Base-by-base conservation (phyloP, 305 asterid genomes). In the Petunia hybrid region DNA sequence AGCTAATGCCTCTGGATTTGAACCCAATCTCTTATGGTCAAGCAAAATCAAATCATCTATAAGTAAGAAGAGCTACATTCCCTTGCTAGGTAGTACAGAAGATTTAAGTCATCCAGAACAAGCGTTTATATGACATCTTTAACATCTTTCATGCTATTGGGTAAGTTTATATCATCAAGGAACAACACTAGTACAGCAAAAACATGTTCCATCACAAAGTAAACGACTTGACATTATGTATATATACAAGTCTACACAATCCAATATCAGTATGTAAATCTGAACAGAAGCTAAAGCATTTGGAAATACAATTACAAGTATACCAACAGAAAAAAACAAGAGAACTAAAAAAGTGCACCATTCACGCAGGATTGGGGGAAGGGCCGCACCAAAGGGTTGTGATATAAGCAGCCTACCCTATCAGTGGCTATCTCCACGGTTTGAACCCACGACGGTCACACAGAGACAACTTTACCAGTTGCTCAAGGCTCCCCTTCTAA, bases 301-400 rank as follows among this genome's bases (percentile, higher is more conserved):
- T 67, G 46, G 4, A 79, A 48, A 48, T 55, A 51, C 82, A 77
- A 55, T 77, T 81, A 84, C 84, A 84, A 81, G 82, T 69, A 69
- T 75, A 79, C 84, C 76, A 66, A 41, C 68, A 83, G 9, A 79
- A 61, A 63, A 82, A 45, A 46, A 79, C 35, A 43, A 79, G 41
- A 51, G 41, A 43, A 60, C 63, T 35, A 69, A 59, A 3, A 22
- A 22, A 22, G 31, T 22, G 31, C 31, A 22, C 31, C 31, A 22
- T 22, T 22, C 31, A 22, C 31, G 31, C 31, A 22, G 31, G 31
- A 22, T 22, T 1, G 31, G 0, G 31, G 31, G 31, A 22, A 22
- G 31, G 31, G 31, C 31, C 31, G 31, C 31, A 22, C 31, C 31
- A 22, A 22, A 22, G 31, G 31, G 31, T 22, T 22, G 31, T 22